These are phyloP conservation scores for Perkinsus marinus DNA, from an alignment of 169 alveolate species.

Conservation along the genomic window DNA sequence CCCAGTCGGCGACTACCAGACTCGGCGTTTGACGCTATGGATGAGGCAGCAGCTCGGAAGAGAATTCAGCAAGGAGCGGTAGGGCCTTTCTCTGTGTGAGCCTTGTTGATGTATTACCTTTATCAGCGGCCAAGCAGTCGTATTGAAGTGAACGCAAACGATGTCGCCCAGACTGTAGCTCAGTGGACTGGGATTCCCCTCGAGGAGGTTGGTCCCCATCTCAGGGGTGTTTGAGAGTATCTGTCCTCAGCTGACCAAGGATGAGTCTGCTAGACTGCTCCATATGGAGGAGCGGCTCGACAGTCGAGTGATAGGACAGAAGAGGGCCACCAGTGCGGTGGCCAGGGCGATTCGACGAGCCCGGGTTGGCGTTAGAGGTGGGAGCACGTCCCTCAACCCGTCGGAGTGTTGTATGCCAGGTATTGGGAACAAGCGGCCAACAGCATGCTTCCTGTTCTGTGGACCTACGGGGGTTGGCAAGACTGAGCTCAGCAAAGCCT, in stretches of 20 bases:
- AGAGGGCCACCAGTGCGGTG: constrained; percentile 24
- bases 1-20: constrained; percentile 58
- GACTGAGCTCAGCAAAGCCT: constrained; percentile 70
- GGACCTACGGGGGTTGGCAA: constrained; percentile 83
- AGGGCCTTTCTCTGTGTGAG: neutral
- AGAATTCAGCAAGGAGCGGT: constrained; percentile 35
- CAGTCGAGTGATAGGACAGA: constrained; percentile 47
- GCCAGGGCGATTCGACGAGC: constrained; percentile 51
- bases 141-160: constrained; percentile 68
- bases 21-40: constrained; percentile 63
- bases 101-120: too few species aligned
- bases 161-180: constrained; percentile 56
- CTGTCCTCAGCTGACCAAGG: neutral
- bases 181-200: constrained; percentile 74
- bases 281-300: neutral
- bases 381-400: neutral
- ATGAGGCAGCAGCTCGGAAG: constrained; percentile 65
- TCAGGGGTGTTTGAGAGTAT: neutral
- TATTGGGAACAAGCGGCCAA: neutral
- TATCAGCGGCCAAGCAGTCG: constrained; percentile 30
- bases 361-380: constrained; percentile 40
- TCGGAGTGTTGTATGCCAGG: neutral
- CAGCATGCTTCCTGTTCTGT: constrained; percentile 63
- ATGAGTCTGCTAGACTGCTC: neutral
- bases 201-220: constrained; percentile 20